Evolutionary conservation across 2,329 filamentous ascomycete genomes (phyloP).

Genomic region (Fusarium cicatricum): DNA sequence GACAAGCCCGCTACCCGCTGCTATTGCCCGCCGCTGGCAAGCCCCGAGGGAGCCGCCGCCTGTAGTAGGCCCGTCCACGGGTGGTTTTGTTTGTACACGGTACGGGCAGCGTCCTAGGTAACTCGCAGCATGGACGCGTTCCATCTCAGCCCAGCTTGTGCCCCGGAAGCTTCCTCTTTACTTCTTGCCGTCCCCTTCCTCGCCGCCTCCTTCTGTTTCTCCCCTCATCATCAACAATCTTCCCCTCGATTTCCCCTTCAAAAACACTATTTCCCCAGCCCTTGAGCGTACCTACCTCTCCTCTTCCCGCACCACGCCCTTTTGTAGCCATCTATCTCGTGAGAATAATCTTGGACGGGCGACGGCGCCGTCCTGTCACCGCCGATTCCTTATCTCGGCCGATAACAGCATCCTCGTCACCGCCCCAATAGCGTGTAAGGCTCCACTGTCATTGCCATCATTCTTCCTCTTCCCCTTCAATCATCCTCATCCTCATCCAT

Average conservation of each 20-base stretch:
- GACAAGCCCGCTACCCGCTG: background rate
- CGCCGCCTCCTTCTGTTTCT: conserved; percentile 27
- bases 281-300: conserved; percentile 1
- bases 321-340: background rate
- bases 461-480: conserved; percentile 19
- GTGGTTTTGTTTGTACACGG: background rate
- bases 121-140: conserved; percentile 16
- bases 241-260: conserved; percentile 13
- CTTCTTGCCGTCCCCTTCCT: conserved; percentile 27
- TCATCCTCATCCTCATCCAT: conserved; percentile 33
- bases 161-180: conserved; percentile 30
- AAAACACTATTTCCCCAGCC: conserved; percentile 2
- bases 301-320: conserved; percentile 4
- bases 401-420: conserved; percentile 42
- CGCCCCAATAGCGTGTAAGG: conserved; percentile 38
- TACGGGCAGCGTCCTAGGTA: conserved; percentile 5
- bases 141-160: background rate
- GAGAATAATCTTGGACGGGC: conserved; percentile 24
- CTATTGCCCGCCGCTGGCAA: conserved; percentile 21
- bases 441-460: conserved; percentile 37
- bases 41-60: conserved; percentile 7
- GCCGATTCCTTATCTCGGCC: conserved; percentile 39
- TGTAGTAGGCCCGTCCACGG: background rate
- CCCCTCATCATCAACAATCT: conserved; percentile 32
- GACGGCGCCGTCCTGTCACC: conserved; percentile 38